Conservation (phyloP, 1,284 basidiomycete species). For the Ceratobasidium sp. region DNA sequence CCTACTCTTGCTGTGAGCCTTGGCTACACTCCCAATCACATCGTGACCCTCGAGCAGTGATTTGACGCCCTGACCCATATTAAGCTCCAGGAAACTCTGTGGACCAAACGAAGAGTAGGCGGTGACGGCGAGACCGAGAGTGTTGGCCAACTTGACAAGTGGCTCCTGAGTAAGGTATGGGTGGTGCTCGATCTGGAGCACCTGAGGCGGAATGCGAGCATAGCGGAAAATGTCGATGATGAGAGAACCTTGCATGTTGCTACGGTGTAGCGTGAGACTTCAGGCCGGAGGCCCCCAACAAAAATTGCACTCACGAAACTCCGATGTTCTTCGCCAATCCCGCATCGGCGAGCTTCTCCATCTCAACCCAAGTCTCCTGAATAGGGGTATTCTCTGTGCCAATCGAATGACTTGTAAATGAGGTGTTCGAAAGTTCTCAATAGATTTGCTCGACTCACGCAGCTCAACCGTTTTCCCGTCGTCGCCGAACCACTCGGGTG, state of each 20-base stretch:
- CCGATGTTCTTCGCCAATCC: conserved; percentile 81
- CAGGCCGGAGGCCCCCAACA: conserved; percentile 1
- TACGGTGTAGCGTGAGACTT: conserved; percentile 50
- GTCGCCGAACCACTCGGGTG: conserved; percentile 79
- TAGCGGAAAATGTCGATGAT: conserved; percentile 75
- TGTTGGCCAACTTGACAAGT: conserved; percentile 68
- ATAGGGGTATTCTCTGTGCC: conserved; percentile 69
- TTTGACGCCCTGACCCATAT: conserved; percentile 62
- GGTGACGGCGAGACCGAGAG: conserved; percentile 73
- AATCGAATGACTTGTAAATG: conserved; percentile 37
- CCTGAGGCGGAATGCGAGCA: conserved; percentile 74
- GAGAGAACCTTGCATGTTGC: conserved; percentile 72
- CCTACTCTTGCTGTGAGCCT: conserved; percentile 67
- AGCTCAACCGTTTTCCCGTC: conserved; percentile 66
- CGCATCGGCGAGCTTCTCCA: conserved; percentile 78
- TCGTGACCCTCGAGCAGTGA: conserved; percentile 65
- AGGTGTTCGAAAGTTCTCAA: conserved; percentile 35
- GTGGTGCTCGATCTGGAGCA: conserved; percentile 81
- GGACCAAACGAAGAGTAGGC: conserved; percentile 84
- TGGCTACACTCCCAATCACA: conserved; percentile 62
- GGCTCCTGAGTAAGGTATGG: conserved; percentile 78
- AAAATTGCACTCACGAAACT: conserved; percentile 59
- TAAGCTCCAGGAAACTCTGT: conserved; percentile 74
- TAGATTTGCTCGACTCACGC: conserved; percentile 56
- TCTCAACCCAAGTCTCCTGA: conserved; percentile 77